Evolutionary conservation across 306 rosid genomes (phyloP), one percentile per base, ranked within the genome.

Genomic region (Carpinus fangiana): DNA sequence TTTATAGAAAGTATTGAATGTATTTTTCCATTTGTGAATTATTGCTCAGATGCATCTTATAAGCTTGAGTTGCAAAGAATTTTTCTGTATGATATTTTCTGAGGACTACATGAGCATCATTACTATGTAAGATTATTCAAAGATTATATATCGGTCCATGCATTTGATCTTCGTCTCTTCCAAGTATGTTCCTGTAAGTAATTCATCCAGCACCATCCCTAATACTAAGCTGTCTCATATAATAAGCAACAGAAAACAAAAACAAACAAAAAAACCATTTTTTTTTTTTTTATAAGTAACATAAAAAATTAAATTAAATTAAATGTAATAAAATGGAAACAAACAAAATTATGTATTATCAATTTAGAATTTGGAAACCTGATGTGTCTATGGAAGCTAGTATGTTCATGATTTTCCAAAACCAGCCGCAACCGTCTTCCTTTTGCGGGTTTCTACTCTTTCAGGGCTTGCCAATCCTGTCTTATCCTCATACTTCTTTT

Each of bases 391-490:
- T 12, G 51, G 54, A 76, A 80, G 48, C 78, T 76, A 70, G 55
- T 16, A 52, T 54, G 13, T 55, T 81, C 78, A 81, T 28, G 68
- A 81, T 86, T 90, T 92, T 80, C 98, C 97, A 82, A 92, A 94
- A 72, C 97, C 98, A 74, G 83, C 82, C 55, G 91, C 86, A 34
- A 48, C 84, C 80, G 85, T 86, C 87, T 82, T 88, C 74, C 70
- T 80, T 78, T 79, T 69, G 47, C 76, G 87, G 74, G 79, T 81
- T 83, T 87, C 90, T 26, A 94, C 74, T 88, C 82, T 92, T 87
- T 94, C 98, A 73, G 97, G 98, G 71, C 97, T 92, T 56, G 87
- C 85, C 7, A 86, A 59, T 82, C 93, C 97, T 74, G 92, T 88
- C 74, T 71, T 53, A 52, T 66, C 87, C 81, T 92, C 93, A 3